Conservation (phyloP, 495 filamentous ascomycete species). For the Lasiosphaeriaceae sp. region DNA sequence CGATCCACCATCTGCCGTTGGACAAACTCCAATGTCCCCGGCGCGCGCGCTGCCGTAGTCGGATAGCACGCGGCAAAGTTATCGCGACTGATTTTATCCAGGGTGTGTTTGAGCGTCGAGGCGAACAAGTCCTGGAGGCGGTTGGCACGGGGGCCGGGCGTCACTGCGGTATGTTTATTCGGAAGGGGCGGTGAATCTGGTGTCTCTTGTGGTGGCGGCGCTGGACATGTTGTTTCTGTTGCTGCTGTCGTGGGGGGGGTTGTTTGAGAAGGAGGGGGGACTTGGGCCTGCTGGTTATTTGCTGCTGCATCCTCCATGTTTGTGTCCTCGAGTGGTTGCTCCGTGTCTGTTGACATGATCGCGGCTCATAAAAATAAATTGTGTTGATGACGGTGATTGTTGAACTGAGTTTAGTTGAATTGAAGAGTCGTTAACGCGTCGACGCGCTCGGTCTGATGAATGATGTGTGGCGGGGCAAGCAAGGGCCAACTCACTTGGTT, state of each 20-base stretch:
- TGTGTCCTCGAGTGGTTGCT: neutral
- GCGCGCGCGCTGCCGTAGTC: constrained; percentile 66
- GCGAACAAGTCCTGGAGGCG: constrained; percentile 67
- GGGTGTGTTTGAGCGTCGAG: constrained; percentile 63
- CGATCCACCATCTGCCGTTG: constrained; percentile 68
- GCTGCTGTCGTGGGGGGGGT: neutral
- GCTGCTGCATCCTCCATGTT: constrained; percentile 10
- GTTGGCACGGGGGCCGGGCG: constrained; percentile 72
- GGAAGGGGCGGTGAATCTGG: constrained; percentile 47
- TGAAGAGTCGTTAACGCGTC: no score
- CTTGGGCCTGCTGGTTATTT: no score
- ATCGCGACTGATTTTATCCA: constrained; percentile 66
- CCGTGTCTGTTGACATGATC: neutral
- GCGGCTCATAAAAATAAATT: no score
- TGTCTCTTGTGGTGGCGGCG: neutral
- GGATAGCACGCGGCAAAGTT: constrained; percentile 90
- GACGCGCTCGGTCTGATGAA: no score
- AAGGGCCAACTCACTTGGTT: no score
- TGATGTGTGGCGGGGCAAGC: no score
- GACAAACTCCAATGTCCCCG: constrained; percentile 60
- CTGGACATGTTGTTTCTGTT: constrained; percentile 1
- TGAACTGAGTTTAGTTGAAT: no score
- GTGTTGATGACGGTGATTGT: no score
- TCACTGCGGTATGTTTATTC: constrained; percentile 51
- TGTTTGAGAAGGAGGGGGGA: neutral